Conservation (phyloP, 2,329 filamentous ascomycete species). For the Fusarium heterosporum region DNA sequence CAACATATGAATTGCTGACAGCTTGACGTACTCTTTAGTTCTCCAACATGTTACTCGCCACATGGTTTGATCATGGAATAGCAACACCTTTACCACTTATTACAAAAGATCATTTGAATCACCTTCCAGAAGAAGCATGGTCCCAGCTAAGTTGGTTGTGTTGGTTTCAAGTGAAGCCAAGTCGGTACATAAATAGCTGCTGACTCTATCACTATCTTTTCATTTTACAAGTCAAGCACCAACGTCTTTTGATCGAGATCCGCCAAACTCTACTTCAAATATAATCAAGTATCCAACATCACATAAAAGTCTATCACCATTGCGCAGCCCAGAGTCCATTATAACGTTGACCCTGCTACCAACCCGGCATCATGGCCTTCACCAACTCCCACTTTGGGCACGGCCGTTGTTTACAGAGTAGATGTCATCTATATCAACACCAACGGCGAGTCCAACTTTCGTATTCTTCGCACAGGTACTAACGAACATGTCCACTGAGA, state of each 20-base stretch:
- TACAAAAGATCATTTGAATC: too few relatives aligned
- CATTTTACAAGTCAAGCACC: not conserved
- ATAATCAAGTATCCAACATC: too few relatives aligned
- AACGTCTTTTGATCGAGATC: too few relatives aligned
- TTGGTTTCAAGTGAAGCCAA: not conserved
- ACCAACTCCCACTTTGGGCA: not conserved
- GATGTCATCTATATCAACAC: not conserved
- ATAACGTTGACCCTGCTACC: not conserved
- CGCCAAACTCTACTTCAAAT: too few relatives aligned
- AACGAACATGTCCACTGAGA: constrained; percentile 1
- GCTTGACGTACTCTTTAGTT: too few relatives aligned
- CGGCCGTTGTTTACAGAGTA: not conserved
- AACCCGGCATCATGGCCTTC: not conserved
- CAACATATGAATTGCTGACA: too few relatives aligned
- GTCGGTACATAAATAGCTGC: not conserved
- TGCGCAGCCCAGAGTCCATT: not conserved
- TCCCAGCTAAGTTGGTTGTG: too few relatives aligned
- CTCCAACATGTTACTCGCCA: too few relatives aligned
- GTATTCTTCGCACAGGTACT: not conserved
- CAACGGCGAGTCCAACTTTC: not conserved
- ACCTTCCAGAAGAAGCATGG: too few relatives aligned
- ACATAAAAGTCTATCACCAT: not conserved
- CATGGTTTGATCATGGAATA: too few relatives aligned
- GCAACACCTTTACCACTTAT: too few relatives aligned
- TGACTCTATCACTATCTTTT: not conserved